phyloP scores from a whole-genome alignment of 2,329 filamentous ascomycete genomes.

The Apiospora saccharicola region DNA sequence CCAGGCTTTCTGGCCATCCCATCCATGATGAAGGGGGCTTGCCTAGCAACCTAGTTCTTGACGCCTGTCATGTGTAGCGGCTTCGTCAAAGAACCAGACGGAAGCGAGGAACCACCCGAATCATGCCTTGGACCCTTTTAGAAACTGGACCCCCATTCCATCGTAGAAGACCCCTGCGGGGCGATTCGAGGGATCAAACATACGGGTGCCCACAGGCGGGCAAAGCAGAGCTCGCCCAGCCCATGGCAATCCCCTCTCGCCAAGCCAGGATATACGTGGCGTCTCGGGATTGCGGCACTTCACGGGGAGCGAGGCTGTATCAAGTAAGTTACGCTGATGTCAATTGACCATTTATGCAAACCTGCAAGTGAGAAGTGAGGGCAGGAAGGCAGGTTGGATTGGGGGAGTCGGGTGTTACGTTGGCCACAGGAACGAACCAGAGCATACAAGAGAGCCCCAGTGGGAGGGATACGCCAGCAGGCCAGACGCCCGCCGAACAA shows the following conservation, averaged over 20 bases:
- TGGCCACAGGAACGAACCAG: neutral
- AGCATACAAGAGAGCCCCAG: neutral
- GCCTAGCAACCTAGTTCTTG: neutral
- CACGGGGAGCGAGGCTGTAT: constrained; percentile 2
- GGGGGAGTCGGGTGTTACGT: neutral
- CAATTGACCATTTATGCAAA: neutral
- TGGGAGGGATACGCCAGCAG: neutral
- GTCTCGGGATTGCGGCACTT: constrained; percentile 11
- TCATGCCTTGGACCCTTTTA: constrained; percentile 16
- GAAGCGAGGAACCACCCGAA: neutral
- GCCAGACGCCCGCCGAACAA: constrained; percentile 15
- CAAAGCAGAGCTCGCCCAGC: constrained; percentile 10
- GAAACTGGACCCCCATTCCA: constrained; percentile 20
- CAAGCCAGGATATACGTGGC: constrained; percentile 18
- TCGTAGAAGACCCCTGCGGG: constrained; percentile 7
- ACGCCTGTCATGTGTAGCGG: constrained; percentile 14
- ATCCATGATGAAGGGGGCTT: constrained; percentile 12
- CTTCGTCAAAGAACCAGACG: neutral
- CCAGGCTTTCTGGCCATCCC: constrained; percentile 14
- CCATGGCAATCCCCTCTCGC: constrained; percentile 11
- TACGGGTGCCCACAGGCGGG: neutral
- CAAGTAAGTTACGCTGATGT: neutral
- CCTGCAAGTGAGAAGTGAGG: constrained; percentile 17
- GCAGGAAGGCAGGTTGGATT: neutral
- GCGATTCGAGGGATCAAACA: constrained; percentile 17